phyloP scores from a whole-genome alignment of 2,329 filamentous ascomycete species.

The Colletotrichum echinochloae region DNA sequence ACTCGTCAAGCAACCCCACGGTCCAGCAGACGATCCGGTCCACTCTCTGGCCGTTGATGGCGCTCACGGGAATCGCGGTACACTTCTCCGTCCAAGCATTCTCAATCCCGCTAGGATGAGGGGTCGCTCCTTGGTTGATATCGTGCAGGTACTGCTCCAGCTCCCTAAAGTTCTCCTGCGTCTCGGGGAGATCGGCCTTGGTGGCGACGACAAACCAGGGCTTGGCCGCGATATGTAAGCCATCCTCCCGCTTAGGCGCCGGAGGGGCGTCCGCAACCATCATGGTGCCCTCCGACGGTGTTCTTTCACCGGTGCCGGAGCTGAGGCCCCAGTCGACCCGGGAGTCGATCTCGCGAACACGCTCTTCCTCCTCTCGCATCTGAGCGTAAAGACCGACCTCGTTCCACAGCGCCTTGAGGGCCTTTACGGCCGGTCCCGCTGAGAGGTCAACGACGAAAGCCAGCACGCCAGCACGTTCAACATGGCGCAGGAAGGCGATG shows the following conservation, averaged over 20 bases:
- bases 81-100: conserved; percentile 71
- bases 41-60: conserved; percentile 87
- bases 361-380: conserved; percentile 79
- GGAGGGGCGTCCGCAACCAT: conserved; percentile 47
- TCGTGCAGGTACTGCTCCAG: conserved; percentile 78
- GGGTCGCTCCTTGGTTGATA: conserved; percentile 70
- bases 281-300: conserved; percentile 41
- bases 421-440: conserved; percentile 81
- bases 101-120: conserved; percentile 78
- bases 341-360: conserved; percentile 70
- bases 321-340: conserved; percentile 70
- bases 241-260: conserved; percentile 47
- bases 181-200: conserved; percentile 86
- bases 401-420: conserved; percentile 85
- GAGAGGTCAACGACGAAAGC: conserved; percentile 93
- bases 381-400: conserved; percentile 91
- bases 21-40: conserved; percentile 80
- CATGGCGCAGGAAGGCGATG: conserved; percentile 90
- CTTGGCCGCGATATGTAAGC: conserved; percentile 87
- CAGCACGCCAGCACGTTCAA: conserved; percentile 91
- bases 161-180: conserved; percentile 79
- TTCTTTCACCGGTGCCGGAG: conserved; percentile 52
- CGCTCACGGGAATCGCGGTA: conserved; percentile 85
- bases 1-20: conserved; percentile 72
- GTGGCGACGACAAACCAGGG: conserved; percentile 97